Base-by-base conservation (phyloP, 2,329 filamentous ascomycete genomes). In the Trichophaea hybrida region DNA sequence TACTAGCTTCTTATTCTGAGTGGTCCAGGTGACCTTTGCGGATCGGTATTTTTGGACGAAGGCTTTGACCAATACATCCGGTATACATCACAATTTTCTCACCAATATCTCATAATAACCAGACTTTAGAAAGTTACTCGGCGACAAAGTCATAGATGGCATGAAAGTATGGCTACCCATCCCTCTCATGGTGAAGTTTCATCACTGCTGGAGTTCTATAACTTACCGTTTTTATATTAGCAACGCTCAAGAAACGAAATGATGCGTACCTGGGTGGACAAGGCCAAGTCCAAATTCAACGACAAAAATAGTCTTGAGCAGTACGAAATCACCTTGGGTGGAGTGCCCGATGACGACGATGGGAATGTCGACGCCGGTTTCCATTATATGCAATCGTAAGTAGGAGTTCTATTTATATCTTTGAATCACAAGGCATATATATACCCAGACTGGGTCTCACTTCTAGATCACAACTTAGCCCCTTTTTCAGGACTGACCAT, bases 31-130 rank as follows among this genome's bases (percentile, higher is more conserved):
- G 13, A 12, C 13, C 55, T 65, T 6, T 64, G 62, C n/a, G 64
- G 64, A 4, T 61, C 84, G 61, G 85, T 85, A 0, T 89, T 91
- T 62, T 74, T 90, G 53, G 89, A 90, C 70, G 88, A 88, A 69
- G 75, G 85, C 1, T 90, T 91, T 66, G 84, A 89, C 69, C 85
- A 88, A 68, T 81, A 87, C 68, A 83, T 89, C 44, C 78, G 80
- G 66, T 8, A 24, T 8, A 49, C 24, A 24, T 24, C 24, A 24
- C 24, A 24, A 24, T 24, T 24, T 24, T 3, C 24, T 24, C 24
- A 3, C 24, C 24, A 24, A 24, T 24, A 24, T 24, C 24, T 24
- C 24, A 24, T 24, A 24, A 24, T 24, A 24, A 24, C 24, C 24
- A 24, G 24, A 24, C 24, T 3, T 24, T 24, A 78, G 80, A 66